Evolutionary conservation across 2,329 filamentous ascomycete species (phyloP).

Genomic region (Exserohilum turcica): DNA sequence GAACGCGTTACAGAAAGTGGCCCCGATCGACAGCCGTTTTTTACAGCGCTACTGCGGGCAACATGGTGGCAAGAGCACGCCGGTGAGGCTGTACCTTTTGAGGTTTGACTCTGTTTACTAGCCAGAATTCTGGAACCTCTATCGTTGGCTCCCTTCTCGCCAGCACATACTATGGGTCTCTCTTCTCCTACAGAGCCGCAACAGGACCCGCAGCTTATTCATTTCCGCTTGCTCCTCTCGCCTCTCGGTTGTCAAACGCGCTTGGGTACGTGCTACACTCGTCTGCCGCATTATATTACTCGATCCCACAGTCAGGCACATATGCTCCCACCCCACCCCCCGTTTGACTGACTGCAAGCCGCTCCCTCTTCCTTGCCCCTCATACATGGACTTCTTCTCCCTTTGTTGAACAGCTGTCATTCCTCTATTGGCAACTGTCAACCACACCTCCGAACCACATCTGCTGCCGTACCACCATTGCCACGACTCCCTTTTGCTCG

Average conservation of each 20-base stretch:
- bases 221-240: slow-evolving; percentile 46
- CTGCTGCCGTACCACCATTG: slow-evolving; percentile 45
- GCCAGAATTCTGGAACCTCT: slow-evolving; percentile 48
- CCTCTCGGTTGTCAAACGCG: slow-evolving; percentile 56
- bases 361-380: slow-evolving; percentile 45
- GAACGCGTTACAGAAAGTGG: slow-evolving; percentile 37
- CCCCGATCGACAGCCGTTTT: slow-evolving; percentile 42
- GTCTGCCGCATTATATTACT: slow-evolving; percentile 50
- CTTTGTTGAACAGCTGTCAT: slow-evolving; percentile 46
- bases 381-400: slow-evolving; percentile 38
- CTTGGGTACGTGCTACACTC: slow-evolving; percentile 49
- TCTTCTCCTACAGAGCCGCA: slow-evolving; percentile 50
- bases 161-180: slow-evolving; percentile 76
- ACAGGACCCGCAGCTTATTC: slow-evolving; percentile 48
- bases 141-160: slow-evolving; percentile 61
- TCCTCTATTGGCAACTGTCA: slow-evolving; percentile 44
- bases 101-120: slow-evolving; percentile 41
- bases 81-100: slow-evolving; percentile 48
- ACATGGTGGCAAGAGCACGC: slow-evolving; percentile 45
- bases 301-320: slow-evolving; percentile 46
- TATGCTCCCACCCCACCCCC: slow-evolving; percentile 42
- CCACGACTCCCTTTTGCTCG: slow-evolving; percentile 39
- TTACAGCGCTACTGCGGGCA: slow-evolving; percentile 44
- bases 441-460: slow-evolving; percentile 30
- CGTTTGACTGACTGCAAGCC: slow-evolving; percentile 45